Conservation (phyloP, 2,329 filamentous ascomycete genomes). For the Mariannaea elegans region DNA sequence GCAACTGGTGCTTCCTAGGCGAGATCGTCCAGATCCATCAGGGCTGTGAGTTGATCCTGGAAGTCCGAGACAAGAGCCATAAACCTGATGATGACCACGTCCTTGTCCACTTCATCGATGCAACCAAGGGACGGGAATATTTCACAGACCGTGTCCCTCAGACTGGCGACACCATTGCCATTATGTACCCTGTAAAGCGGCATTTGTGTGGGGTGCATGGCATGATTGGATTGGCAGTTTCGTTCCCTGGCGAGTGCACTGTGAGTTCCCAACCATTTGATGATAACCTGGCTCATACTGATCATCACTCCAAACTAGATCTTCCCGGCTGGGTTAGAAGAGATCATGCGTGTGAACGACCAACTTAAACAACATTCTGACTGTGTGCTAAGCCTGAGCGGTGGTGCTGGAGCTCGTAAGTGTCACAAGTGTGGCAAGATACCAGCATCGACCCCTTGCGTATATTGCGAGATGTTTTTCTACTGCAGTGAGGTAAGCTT, state of each 20-base stretch:
- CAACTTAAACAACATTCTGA: not conserved
- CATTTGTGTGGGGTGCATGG: not conserved
- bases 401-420: not conserved
- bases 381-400: not conserved
- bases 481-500: constrained; percentile 7
- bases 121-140: not conserved
- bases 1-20: not conserved
- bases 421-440: not conserved
- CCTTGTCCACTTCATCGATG: not conserved
- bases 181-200: not conserved
- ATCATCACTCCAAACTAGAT: too few relatives aligned
- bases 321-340: too few relatives aligned
- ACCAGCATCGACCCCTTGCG: not conserved
- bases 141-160: not conserved
- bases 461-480: not conserved
- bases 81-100: not conserved
- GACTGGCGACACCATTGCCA: not conserved
- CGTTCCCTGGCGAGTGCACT: not conserved
- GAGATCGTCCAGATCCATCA: not conserved
- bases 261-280: not conserved
- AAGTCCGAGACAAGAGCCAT: not conserved
- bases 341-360: not conserved
- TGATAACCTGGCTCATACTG: not conserved
- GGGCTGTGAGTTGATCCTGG: not conserved
- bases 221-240: not conserved